Evolutionary conservation across 768 basidiomycete genomes (phyloP).

Genomic region (Scleroderma citrinum): DNA sequence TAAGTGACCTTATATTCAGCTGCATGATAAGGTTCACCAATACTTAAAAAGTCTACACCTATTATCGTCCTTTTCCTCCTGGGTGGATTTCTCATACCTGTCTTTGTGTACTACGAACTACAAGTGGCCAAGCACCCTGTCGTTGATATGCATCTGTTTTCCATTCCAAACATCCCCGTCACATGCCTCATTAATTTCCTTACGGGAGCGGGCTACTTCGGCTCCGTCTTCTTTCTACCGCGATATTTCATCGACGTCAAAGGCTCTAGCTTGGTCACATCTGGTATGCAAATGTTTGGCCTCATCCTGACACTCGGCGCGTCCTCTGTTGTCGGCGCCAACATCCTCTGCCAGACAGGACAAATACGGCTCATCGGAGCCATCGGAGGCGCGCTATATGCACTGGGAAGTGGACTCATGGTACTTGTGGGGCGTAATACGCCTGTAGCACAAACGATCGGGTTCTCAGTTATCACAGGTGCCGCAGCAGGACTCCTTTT

Average conservation of each 20-base stretch:
- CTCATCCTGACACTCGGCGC: conserved; percentile 29
- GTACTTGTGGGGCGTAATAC: conserved; percentile 26
- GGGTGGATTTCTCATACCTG: conserved; percentile 27
- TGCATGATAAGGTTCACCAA: conserved; percentile 3
- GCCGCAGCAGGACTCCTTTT: conserved; percentile 28
- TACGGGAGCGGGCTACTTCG: conserved; percentile 34
- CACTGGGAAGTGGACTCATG: conserved; percentile 29
- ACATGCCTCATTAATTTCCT: conserved; percentile 33
- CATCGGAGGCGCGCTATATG: conserved; percentile 27
- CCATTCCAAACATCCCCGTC: conserved; percentile 30
- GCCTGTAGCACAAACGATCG: conserved; percentile 22
- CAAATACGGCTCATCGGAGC: conserved; percentile 27
- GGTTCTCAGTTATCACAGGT: conserved; percentile 28
- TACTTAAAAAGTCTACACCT: conserved; percentile 18
- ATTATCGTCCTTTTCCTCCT: conserved; percentile 25
- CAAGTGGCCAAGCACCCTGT: conserved; percentile 27
- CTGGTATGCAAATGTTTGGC: conserved; percentile 32
- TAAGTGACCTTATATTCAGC: conserved; percentile 10
- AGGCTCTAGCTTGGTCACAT: conserved; percentile 25
- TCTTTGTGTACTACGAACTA: conserved; percentile 32
- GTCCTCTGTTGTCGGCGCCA: conserved; percentile 31
- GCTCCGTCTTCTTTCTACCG: conserved; percentile 33
- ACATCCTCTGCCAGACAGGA: conserved; percentile 27
- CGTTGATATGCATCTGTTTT: conserved; percentile 29
- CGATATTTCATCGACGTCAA: conserved; percentile 35